Base-by-base conservation (phyloP, 345 rosid species). In the Iberis pinnata region DNA sequence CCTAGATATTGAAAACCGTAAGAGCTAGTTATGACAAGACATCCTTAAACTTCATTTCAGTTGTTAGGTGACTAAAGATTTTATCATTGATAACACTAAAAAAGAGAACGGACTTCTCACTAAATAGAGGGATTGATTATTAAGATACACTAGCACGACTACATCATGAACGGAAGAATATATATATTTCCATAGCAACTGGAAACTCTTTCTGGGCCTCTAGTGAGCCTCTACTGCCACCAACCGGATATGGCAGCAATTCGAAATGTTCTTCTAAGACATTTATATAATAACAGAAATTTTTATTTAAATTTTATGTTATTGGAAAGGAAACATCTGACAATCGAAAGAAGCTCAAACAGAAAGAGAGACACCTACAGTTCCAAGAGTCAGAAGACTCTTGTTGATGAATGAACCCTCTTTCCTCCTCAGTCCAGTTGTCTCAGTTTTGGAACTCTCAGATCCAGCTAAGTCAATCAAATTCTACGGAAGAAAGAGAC, bases 401-500 rank as follows among this genome's bases (percentile, higher is more conserved):
- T 93, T 93, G 80, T 93, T 93, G 65, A 93, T 93, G 76, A 86
- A 93, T 65, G 99, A 76, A 66, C 97, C 99, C 73, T 93, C 99
- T 73, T 88, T 93, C 68, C 99, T 83, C 73, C 99, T 69, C 43
- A 93, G 47, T 52, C 99, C 99, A 61, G 95, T 88, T 59, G 99
- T 93, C 76, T 93, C 99, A 12, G 99, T 88, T 78, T 93, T 93
- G 60, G 99, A 88, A 74, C 99, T 93, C 81, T 93, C 99, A 48
- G 99, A 93, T 68, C 99, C 99, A 67, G 99, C 99, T 43, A 93
- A 79, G 71, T 93, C 99, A 31, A 93, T 93, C 81, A 93, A 75
- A 80, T 93, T 93, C 99, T 93, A 75, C 44, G 65, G 45, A 69
- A 65, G n/a, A 50, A 61, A 51, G 12, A 68, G 7, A 62, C 9